Conservation (phyloP, 352 stramenopile genomes). For the Phytophthora gonapodyides region DNA sequence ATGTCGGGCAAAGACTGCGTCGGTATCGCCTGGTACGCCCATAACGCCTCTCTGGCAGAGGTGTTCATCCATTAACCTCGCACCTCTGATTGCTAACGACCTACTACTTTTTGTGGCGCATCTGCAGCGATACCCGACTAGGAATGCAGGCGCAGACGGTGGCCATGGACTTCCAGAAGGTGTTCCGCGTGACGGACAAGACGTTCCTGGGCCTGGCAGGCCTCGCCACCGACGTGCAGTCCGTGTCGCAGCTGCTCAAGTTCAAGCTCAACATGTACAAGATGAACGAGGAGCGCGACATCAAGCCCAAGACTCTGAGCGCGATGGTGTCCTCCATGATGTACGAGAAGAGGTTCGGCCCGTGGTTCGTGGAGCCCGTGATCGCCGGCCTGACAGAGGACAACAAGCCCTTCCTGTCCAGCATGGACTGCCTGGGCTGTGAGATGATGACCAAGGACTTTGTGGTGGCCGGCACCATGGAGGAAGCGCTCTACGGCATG, state of each 20-base stretch:
- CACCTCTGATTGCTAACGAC: neutral
- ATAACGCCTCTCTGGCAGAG: neutral
- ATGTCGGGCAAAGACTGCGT: conserved; percentile 99
- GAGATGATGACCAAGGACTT: conserved; percentile 97
- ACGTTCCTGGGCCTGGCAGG: conserved; percentile 96
- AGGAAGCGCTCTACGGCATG: conserved; percentile 98
- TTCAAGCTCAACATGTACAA: conserved; percentile 98
- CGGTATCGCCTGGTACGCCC: conserved; percentile 93
- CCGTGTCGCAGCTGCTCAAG: conserved; percentile 94
- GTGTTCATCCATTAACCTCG: neutral
- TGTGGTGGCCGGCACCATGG: conserved; percentile 97
- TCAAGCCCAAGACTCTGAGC: conserved; percentile 98
- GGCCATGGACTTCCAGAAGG: conserved; percentile 98
- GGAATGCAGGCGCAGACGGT: conserved; percentile 98
- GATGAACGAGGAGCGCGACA: conserved; percentile 98
- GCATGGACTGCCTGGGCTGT: conserved; percentile 98
- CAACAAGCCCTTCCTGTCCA: conserved; percentile 96
- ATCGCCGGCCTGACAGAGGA: conserved; percentile 96
- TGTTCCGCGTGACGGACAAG: conserved; percentile 98
- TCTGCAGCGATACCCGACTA: conserved; percentile 93
- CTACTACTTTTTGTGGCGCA: conserved; percentile 1
- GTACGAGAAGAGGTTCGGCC: conserved; percentile 99
- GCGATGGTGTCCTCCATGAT: conserved; percentile 96
- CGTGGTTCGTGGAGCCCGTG: conserved; percentile 99
- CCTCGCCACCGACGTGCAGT: conserved; percentile 98